Conservation (phyloP, 2,329 filamentous ascomycete species). For the Xylariaceae sp. region DNA sequence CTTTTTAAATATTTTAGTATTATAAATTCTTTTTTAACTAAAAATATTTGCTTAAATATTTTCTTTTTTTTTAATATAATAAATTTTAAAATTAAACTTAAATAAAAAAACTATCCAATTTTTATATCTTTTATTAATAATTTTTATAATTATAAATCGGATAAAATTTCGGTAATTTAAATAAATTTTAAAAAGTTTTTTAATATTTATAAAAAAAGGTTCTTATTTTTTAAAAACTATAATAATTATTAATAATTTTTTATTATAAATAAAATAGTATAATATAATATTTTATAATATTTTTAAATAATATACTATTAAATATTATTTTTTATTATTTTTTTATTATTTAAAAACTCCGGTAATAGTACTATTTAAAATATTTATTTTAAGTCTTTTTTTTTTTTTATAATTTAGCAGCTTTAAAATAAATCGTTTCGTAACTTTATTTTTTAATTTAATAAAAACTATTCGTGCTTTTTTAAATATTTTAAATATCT, state of each 20-base stretch:
- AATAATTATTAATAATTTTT: slow-evolving; percentile 1
- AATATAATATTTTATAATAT: not conserved
- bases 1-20: not conserved
- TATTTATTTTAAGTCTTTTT: not conserved
- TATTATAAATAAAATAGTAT: not conserved
- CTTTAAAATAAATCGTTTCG: not conserved
- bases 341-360: not conserved
- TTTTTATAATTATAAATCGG: not conserved
- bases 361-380: not conserved
- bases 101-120: slow-evolving; percentile 2
- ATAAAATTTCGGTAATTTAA: not conserved
- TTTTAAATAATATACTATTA: too few species aligned
- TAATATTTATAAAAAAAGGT: slow-evolving; percentile 1
- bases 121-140: not conserved
- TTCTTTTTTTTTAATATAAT: slow-evolving; percentile 4
- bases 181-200: slow-evolving; percentile 2
- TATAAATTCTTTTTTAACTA: not conserved
- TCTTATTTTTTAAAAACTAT: slow-evolving; percentile 2
- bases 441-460: not conserved
- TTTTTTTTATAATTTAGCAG: not conserved
- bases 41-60: slow-evolving; percentile 1
- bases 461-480: not conserved
- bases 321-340: not conserved
- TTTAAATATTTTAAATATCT: not conserved
- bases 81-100: slow-evolving; percentile 5